A percentile compares a stretch with the other conserved stretches of the same genome.
phyloP scores from a whole-genome alignment of 495 filamentous ascomycete genomes.

The Talaromyces liani region DNA sequence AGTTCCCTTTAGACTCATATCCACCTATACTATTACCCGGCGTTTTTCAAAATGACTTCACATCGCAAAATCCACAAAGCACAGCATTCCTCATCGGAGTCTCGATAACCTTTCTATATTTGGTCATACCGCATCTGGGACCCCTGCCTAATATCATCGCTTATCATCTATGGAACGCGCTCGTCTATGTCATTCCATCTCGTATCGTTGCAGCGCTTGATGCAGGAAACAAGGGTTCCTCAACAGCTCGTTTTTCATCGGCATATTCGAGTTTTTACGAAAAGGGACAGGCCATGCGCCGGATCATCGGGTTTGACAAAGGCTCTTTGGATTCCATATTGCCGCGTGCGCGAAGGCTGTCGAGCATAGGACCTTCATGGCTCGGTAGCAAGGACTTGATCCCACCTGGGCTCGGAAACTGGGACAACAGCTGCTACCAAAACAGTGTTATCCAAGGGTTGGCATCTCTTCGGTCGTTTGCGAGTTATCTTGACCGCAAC shows the following conservation, averaged over 20 bases:
- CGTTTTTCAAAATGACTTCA: conserved; percentile 29
- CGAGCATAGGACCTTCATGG: conserved; percentile 33
- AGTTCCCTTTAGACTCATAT: conserved; percentile 25
- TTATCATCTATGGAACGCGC: conserved; percentile 47
- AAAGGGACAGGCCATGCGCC: conserved; percentile 63
- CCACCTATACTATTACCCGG: conserved; percentile 11
- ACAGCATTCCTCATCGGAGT: conserved; percentile 18
- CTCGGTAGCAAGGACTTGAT: conserved; percentile 30
- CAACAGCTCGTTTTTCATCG: conserved; percentile 17
- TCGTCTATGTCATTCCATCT: conserved; percentile 55
- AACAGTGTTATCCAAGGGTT: conserved; percentile 91
- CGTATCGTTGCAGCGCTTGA: conserved; percentile 54
- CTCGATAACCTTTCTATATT: conserved; percentile 17
- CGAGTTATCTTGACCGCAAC: conserved; percentile 39
- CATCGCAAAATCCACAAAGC: conserved; percentile 19
- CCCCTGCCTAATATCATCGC: conserved; percentile 21
- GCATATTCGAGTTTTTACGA: conserved; percentile 16
- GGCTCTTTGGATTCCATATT: conserved; percentile 42
- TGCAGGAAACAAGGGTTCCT: conserved; percentile 19
- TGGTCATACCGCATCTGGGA: conserved; percentile 25
- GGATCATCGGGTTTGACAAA: conserved; percentile 58
- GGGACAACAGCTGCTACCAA: conserved; percentile 94
- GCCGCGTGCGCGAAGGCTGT: conserved; percentile 32
- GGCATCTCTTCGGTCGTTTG: conserved; percentile 62
- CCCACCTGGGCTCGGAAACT: conserved; percentile 80